phyloP scores from a whole-genome alignment of 345 rosid genomes.

The Firmiana major region DNA sequence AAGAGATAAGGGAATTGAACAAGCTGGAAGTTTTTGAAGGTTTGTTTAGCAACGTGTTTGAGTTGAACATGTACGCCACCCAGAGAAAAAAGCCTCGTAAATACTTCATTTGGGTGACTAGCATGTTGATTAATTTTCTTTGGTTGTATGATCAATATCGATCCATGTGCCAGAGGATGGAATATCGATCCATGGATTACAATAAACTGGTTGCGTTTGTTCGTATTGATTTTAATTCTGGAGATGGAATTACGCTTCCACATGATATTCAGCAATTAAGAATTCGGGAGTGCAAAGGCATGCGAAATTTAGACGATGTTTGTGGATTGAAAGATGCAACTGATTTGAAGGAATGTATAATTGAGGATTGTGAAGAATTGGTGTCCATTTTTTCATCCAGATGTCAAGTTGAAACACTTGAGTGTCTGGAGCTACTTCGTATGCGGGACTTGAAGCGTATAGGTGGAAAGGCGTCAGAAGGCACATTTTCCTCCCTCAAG shows the following conservation, averaged over 20 bases:
- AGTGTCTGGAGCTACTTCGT: rapidly evolving
- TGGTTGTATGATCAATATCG: no score
- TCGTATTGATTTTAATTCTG: not conserved
- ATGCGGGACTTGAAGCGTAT: not conserved
- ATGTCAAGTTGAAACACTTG: not conserved
- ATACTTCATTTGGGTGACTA: not conserved
- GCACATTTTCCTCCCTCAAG: not conserved
- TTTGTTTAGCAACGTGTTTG: not conserved
- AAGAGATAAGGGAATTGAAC: not conserved
- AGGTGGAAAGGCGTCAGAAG: not conserved
- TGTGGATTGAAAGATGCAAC: not conserved
- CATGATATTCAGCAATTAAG: not conserved
- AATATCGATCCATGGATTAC: no score
- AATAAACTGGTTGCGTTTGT: not conserved
- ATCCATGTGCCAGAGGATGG: no score
- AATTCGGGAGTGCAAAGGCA: not conserved
- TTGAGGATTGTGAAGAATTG: not conserved
- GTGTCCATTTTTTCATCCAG: not conserved
- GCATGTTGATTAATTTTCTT: no score
- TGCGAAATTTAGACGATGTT: not conserved
- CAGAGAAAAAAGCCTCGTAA: not conserved
- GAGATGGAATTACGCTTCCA: not conserved
- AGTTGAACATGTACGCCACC: not conserved
- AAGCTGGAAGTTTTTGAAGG: not conserved
- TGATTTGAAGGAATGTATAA: not conserved